Percentiles rank a stretch among this genome's conserved stretches.
phyloP scores from a whole-genome alignment of 192 early-diverging fungal species.

The Coemansia sp. region DNA sequence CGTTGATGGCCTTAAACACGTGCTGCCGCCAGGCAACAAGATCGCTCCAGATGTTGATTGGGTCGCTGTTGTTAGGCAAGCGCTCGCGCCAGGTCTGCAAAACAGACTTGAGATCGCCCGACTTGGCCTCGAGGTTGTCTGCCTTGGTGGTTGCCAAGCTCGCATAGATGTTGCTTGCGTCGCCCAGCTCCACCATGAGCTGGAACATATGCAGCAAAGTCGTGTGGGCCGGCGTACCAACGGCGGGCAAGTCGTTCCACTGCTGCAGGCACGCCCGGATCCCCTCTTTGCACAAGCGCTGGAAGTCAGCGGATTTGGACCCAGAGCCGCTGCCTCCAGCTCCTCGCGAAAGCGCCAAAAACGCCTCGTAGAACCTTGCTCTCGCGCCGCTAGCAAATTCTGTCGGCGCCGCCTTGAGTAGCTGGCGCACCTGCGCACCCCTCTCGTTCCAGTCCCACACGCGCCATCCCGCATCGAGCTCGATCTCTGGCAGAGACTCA shows the following conservation, averaged over 20 bases:
- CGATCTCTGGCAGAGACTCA: constrained; percentile 80
- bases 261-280: constrained; percentile 78
- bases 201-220: constrained; percentile 90
- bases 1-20: constrained; percentile 94
- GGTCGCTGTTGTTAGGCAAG: constrained; percentile 94
- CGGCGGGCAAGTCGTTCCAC: constrained; percentile 86
- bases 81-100: constrained; percentile 96
- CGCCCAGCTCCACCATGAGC: constrained; percentile 91
- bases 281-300: constrained; percentile 80
- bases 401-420: constrained; percentile 66
- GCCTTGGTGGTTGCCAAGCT: constrained; percentile 77
- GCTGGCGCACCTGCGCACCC: constrained; percentile 55
- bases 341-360: constrained; percentile 60
- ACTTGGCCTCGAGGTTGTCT: constrained; percentile 79
- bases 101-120: constrained; percentile 83
- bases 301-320: constrained; percentile 62
- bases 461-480: constrained; percentile 92
- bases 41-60: constrained; percentile 98
- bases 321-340: constrained; percentile 1
- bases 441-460: constrained; percentile 92
- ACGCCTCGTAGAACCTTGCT: constrained; percentile 84
- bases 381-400: constrained; percentile 63
- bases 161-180: constrained; percentile 84
- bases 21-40: constrained; percentile 97
- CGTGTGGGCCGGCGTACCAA: constrained; percentile 84